A percentile compares a stretch with the other conserved stretches of the same genome.
Conservation (phyloP, 2,329 filamentous ascomycete genomes). For the Penicillium janthinellum region DNA sequence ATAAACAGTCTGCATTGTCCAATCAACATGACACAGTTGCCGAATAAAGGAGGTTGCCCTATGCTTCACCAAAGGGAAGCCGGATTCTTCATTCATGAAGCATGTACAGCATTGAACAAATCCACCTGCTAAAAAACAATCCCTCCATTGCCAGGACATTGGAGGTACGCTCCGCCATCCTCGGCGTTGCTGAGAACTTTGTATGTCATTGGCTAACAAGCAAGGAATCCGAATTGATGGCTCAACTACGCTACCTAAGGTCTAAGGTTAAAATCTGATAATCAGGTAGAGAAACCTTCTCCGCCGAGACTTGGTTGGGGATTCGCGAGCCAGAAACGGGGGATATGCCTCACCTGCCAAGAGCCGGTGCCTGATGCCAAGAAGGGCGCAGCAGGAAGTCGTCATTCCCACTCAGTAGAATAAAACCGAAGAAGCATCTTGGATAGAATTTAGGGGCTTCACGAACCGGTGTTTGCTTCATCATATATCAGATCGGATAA, state of each 20-base stretch:
- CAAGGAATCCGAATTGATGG: background rate
- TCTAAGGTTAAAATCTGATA: background rate
- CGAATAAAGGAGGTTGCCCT: no score
- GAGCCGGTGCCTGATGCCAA: background rate
- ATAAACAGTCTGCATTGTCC: no score
- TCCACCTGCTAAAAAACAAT: background rate
- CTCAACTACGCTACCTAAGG: background rate
- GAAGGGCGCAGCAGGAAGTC: background rate
- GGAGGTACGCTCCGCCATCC: background rate
- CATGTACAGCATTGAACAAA: no score
- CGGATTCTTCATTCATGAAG: no score
- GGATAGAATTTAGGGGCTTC: background rate
- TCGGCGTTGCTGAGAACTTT: background rate
- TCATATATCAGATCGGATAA: background rate
- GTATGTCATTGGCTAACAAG: background rate
- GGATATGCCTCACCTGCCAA: background rate
- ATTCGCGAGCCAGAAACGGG: background rate
- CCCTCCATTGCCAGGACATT: background rate
- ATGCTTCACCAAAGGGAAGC: no score
- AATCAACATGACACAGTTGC: no score
- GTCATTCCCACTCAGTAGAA: background rate
- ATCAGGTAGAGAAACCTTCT: background rate
- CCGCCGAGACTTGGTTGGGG: background rate
- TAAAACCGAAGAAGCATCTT: background rate
- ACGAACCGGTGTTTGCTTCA: no score